Evolutionary conservation across 352 stramenopile species (phyloP).

Genomic region (Globisporangium megalacanthum): DNA sequence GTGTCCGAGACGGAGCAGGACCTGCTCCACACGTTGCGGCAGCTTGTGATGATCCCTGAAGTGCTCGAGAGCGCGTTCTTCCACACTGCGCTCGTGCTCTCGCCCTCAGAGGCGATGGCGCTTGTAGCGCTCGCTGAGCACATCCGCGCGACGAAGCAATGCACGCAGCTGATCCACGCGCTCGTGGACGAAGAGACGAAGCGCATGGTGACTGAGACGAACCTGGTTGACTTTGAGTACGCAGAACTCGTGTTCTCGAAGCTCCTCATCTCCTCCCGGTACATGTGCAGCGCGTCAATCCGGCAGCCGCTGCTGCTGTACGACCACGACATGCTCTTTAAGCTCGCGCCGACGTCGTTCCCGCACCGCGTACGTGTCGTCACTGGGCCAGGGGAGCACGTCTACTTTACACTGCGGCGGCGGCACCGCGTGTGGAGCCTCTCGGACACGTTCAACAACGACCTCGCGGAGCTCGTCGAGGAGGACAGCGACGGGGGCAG

Average conservation of each 20-base stretch:
- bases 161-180: slow-evolving; percentile 13
- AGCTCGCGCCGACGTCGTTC: slow-evolving; percentile 13
- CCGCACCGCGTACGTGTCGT: slow-evolving; percentile 13
- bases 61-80: slow-evolving; percentile 21
- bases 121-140: slow-evolving; percentile 6
- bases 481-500: background rate
- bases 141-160: slow-evolving; percentile 10
- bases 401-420: slow-evolving; percentile 16
- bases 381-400: slow-evolving; percentile 14
- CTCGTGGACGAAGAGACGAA: slow-evolving; percentile 14
- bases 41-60: slow-evolving; percentile 22
- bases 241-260: slow-evolving; percentile 18
- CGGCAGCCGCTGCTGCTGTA: slow-evolving; percentile 21
- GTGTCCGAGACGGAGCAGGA: slow-evolving; percentile 16
- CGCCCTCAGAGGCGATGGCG: background rate
- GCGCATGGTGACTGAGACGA: slow-evolving; percentile 5
- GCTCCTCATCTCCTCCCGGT: slow-evolving; percentile 16
- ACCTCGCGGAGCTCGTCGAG: slow-evolving; percentile 14
- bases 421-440: slow-evolving; percentile 15
- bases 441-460: slow-evolving; percentile 19
- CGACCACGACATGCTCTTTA: slow-evolving; percentile 23
- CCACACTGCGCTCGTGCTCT: slow-evolving; percentile 13
- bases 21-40: slow-evolving; percentile 20
- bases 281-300: slow-evolving; percentile 19
- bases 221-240: slow-evolving; percentile 19